Evolutionary conservation across 108 stramenopile species (phyloP), one percentile per base, ranked within the genome.

Genomic region (Nannochloropsis granulata): DNA sequence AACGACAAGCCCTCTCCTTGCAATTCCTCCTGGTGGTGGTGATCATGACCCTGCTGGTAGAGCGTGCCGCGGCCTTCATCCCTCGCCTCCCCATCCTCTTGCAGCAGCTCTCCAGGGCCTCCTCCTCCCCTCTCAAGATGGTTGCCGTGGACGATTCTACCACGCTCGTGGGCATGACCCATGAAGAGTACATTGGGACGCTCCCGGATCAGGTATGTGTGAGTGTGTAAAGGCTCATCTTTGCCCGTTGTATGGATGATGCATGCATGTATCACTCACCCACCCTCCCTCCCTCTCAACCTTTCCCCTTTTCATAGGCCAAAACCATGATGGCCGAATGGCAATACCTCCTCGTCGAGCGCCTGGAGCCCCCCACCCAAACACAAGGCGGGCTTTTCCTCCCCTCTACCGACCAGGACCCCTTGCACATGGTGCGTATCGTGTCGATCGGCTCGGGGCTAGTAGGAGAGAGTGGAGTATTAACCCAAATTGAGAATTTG

Each of bases 341-440:
- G 56, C 56, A 71, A 11, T 71, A 71, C 56, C 21, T 84, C 34
- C 84, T 84, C 80, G 80, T 84, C 84, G 23, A 84, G 34, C 13
- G 84, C 43, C 84, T 84, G 79, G 80, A 84, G 80, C 79, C 84
- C 43, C 84, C 79, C 84, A n/a, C 16, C 13, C 42, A 34, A 79
- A 23, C 24, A 79, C 34, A 21, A 79, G 79, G 79, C 13, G 79
- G 84, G 42, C 79, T 79, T 79, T 23, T 23, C 44, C 43, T 44
- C n/a, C 79, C 26, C 19, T 79, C 79, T 80, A 79, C 44, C 42
- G 44, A 23, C 79, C 79, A 79, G 79, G 84, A 84, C 34, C 56
- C 56, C 7, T n/a, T 71, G 56, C 56, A 71, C 56, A 71, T 71
- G 56, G 56, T 71, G 21, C 56, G 56, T n/a, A 3, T 71, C 56